Base-by-base conservation (phyloP, 768 basidiomycete genomes). In the Imleria badia region DNA sequence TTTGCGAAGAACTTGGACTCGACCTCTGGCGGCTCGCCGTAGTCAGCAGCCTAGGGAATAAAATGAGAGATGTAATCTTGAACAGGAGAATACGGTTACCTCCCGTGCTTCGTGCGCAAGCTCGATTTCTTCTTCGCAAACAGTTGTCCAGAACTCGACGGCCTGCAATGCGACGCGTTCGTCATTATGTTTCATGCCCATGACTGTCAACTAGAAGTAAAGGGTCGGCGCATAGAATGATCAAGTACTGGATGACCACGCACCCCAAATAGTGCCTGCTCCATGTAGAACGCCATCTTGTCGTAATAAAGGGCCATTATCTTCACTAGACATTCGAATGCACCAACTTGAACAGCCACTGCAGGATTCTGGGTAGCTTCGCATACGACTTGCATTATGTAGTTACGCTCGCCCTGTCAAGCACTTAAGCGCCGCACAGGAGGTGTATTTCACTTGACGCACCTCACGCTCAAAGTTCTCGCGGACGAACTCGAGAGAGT, bases 381-480 rank as follows among this genome's bases (percentile, higher is more conserved):
- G 69, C 97, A 99, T 17, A 98, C 91, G 40, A 98, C 94, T 76
- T 99, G 97, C 97, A 99, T 99, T 73, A 99, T 98, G 76, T 97
- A 98, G 75, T 98, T 99, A 45, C 97, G 85, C 73, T 99, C 97
- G 62, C 97, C 97, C 94, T 98, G 66, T 13, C 55, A 23, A 48
- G 34, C 48, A 33, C 39, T 43, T 44, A 38, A 56, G 59, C 33
- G 44, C 45, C 30, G 48, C 44, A 20, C 10, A 42, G 39, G 36
- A 11, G 38, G 23, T 35, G 38, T 3, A 45, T 50, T 23, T 49
- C 29, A 58, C 51, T 30, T 48, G 33, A 76, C 84, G 48, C 59
- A 96, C 95, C 79, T 98, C 97, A 46, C 94, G 87, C 62, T 97
- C 93, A 67, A 99, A 98, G 73, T 99, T 99, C 63, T 96, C 94